Evolutionary conservation across 2,329 filamentous ascomycete genomes (phyloP), one percentile per base, ranked within the genome.

Genomic region (Cladophialophora bantiana): DNA sequence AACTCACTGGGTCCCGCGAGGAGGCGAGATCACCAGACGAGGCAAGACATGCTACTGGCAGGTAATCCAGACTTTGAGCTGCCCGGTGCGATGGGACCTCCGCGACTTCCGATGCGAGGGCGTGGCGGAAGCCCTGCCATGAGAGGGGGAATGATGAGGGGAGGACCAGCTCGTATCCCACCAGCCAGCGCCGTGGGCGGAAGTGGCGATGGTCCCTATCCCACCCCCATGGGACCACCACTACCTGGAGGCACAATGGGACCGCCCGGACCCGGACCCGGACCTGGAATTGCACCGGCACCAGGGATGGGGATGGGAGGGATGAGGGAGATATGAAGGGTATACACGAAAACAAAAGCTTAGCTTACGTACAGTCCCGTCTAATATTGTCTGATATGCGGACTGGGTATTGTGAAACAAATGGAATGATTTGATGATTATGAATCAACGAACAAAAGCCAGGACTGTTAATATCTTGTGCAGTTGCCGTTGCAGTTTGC

Each of bases 61-160:
- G 88, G 84, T 53, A 97, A 96, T 74, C 93, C 94, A 0, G 93
- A 97, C 77, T 97, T 97, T 79, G 86, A 90, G 70, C 77, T 97
- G 34, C 89, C 89, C 1, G 79, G 79, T 3, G 67, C 26, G 76
- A 73, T 56, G 26, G 64, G 53, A 20, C 63, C 69, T 26, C 54
- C 61, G 20, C 50, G 66, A 57, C 50, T 63, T 12, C 45, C 38
- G 34, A 38, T 13, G 20, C 36, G 69, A 45, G 42, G 64, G 52
- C 58, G 64, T 32, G 52, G 69, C 31, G 66, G 68, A 10, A 48
- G 62, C 13, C 53, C 62, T 45, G 65, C 68, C 15, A 65, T 65
- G 61, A 67, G 68, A 53, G 66, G 62, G 4, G 56, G 61, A n/a
- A 62, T 65, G 57, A 66, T 63, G 62, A 59, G 54, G 62, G 54